phyloP scores from a whole-genome alignment of 306 rosid genomes.

The Sicyos edulis region DNA sequence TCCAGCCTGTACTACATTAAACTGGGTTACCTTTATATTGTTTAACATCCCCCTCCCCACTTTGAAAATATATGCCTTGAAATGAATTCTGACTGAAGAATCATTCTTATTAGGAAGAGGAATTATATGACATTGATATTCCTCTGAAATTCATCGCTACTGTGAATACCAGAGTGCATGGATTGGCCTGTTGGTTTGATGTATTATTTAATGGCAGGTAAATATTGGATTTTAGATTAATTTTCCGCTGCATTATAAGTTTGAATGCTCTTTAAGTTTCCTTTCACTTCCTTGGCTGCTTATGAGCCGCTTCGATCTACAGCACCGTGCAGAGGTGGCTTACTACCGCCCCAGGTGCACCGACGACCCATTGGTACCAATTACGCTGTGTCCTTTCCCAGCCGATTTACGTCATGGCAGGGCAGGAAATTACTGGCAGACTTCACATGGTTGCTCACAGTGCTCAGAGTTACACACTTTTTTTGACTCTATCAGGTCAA shows the following conservation, averaged over 20 bases:
- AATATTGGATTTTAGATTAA: conserved; percentile 14
- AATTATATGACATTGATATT: conserved; percentile 75
- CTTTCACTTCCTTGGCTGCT: not conserved
- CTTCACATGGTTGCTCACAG: conserved; percentile 87
- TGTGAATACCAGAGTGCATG: conserved; percentile 90
- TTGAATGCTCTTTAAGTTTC: not conserved
- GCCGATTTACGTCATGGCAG: conserved; percentile 91
- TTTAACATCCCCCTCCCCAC: not conserved
- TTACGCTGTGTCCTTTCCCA: conserved; percentile 88
- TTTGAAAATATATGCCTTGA: not conserved
- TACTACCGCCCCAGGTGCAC: conserved; percentile 90
- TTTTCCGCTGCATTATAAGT: too few species aligned
- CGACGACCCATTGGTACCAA: conserved; percentile 96
- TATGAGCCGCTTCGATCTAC: conserved; percentile 24
- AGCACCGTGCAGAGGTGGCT: conserved; percentile 97
- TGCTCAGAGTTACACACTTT: conserved; percentile 82
- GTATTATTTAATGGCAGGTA: conserved; percentile 92
- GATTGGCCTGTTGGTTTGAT: conserved; percentile 97
- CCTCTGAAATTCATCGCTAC: conserved; percentile 72
- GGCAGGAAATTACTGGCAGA: conserved; percentile 90
- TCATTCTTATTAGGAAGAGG: conserved; percentile 55
- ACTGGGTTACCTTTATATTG: not conserved
- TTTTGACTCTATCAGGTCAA: conserved; percentile 72
- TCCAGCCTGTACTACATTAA: not conserved
- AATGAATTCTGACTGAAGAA: not conserved